These are phyloP conservation scores for Themeda triandra DNA, from an alignment of 176 grass and related monocot species.

Conservation along the genomic window DNA sequence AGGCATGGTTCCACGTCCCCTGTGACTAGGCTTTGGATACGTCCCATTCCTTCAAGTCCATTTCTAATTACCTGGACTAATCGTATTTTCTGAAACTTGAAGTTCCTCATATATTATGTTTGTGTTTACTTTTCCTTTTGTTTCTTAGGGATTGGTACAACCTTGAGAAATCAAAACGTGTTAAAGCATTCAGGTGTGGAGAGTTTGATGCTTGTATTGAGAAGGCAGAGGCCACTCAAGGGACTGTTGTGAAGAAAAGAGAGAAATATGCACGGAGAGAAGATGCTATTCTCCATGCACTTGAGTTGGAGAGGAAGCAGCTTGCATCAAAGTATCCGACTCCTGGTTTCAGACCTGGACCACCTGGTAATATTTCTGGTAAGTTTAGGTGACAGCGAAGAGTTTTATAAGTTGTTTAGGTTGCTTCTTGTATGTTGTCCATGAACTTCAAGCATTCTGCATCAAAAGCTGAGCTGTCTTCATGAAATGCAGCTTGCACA, in stretches of 20 bases:
- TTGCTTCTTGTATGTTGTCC: slow-evolving; percentile 16
- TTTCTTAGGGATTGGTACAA: slow-evolving; percentile 95
- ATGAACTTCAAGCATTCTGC: slow-evolving; percentile 25
- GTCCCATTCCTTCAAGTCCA: background rate
- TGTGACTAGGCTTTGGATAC: background rate
- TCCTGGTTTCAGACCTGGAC: slow-evolving; percentile 37
- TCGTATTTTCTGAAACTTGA: background rate
- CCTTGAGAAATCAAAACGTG: slow-evolving; percentile 98
- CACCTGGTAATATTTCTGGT: slow-evolving; percentile 39
- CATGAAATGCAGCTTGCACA: slow-evolving; percentile 45
- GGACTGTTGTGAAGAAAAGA: slow-evolving; percentile 88
- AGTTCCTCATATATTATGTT: background rate
- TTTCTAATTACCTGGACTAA: background rate
- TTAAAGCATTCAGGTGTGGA: slow-evolving; percentile 95
- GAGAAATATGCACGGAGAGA: slow-evolving; percentile 99
- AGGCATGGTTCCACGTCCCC: background rate
- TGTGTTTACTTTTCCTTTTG: slow-evolving; percentile 33
- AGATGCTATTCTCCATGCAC: slow-evolving; percentile 96
- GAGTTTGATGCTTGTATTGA: slow-evolving; percentile 99
- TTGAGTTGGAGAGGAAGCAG: slow-evolving; percentile 90
- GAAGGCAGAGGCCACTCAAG: slow-evolving; percentile 88
- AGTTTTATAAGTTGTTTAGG: slow-evolving; percentile 12
- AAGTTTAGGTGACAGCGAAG: slow-evolving; percentile 37
- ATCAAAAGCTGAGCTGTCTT: slow-evolving; percentile 31
- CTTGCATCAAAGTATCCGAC: slow-evolving; percentile 53